Base-by-base conservation (phyloP, 345 rosid species). In the Ceriops zippeliana region DNA sequence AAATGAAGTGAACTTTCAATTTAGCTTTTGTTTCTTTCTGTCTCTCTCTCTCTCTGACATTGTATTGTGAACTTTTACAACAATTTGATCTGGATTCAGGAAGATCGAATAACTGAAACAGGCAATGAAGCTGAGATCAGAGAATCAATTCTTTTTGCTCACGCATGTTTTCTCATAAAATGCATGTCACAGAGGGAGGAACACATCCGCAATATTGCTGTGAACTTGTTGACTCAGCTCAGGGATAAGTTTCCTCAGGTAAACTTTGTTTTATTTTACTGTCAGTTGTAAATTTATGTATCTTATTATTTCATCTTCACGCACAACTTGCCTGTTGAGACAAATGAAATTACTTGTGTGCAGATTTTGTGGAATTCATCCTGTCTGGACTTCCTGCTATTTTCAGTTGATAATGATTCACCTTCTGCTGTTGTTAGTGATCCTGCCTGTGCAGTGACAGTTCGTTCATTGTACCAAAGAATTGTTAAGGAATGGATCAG, bases 211-310 rank as follows among this genome's bases (percentile, higher is more conserved):
- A 90, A 96, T 83, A 84, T 87, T 75, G 80, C 98, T 72, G 89
- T 85, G 63, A 90, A 89, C 82, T 79, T 92, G 81, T 83, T 96
- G 86, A 78, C 84, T 74, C 97, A 90, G 79, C 93, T 96, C 54
- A 90, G 93, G 80, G 99, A 96, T 73, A 92, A 80, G 84, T 96
- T 96, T 82, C 91, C 98, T 70, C 99, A 90, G 99, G 99, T 92
- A 82, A 69, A 64, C 49, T 32, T 62, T 38, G 65, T 65, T 58
- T 72, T 32, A 24, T 32, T 58, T 30, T 73, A 47, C 46, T 47
- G 27, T 63, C 59, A 62, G 46, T 52, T 7, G 15, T 57, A 46
- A 22, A 53, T 53, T 58, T 26, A 42, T 35, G 20, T 27, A 63
- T 65, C 24, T 13, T 3, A 52, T 37, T 75, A n/a, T 52, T 32